A percentile compares a stretch with the other conserved stretches of the same genome.
phyloP scores from a whole-genome alignment of 176 grass and related monocot species.

The Triticum timopheevii region DNA sequence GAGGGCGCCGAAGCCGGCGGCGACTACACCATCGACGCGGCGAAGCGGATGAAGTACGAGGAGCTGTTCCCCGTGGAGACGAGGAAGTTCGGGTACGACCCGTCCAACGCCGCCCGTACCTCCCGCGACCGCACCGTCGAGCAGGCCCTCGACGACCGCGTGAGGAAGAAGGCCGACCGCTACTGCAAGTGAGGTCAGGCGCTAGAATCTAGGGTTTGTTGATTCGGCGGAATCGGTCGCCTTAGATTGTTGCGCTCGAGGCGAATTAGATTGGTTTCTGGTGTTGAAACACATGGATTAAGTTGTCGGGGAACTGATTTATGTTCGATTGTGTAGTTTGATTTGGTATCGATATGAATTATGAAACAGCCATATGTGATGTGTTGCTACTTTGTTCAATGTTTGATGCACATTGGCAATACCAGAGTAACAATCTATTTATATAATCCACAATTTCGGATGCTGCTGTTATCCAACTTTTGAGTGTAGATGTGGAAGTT shows the following conservation, averaged over 20 bases:
- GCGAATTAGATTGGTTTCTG: not conserved
- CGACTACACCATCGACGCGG: slow-evolving; percentile 95
- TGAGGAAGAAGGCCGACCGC: slow-evolving; percentile 95
- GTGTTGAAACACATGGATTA: slow-evolving; percentile 1
- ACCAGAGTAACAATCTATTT: not conserved
- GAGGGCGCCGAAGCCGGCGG: slow-evolving; percentile 24
- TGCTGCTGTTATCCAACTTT: not conserved
- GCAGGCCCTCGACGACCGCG: slow-evolving; percentile 88
- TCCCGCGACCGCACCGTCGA: slow-evolving; percentile 58
- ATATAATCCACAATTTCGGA: not conserved
- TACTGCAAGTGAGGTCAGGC: slow-evolving; percentile 93
- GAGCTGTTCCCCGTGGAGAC: slow-evolving; percentile 93
- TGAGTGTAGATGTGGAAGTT: not conserved
- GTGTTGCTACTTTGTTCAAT: not conserved
- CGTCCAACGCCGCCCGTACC: slow-evolving; percentile 61
- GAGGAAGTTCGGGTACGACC: slow-evolving; percentile 90
- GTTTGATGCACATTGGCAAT: not conserved
- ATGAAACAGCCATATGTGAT: not conserved
- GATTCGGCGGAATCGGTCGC: not conserved
- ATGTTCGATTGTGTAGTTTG: not conserved
- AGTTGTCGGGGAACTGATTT: not conserved
- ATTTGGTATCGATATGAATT: not conserved
- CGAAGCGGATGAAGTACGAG: slow-evolving; percentile 98
- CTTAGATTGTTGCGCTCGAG: not conserved
- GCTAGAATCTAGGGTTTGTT: slow-evolving; percentile 45